A percentile compares a stretch with the other conserved stretches of the same genome.
Evolutionary conservation across 768 basidiomycete species (phyloP).

Genomic region (Tephrocybe rancida): DNA sequence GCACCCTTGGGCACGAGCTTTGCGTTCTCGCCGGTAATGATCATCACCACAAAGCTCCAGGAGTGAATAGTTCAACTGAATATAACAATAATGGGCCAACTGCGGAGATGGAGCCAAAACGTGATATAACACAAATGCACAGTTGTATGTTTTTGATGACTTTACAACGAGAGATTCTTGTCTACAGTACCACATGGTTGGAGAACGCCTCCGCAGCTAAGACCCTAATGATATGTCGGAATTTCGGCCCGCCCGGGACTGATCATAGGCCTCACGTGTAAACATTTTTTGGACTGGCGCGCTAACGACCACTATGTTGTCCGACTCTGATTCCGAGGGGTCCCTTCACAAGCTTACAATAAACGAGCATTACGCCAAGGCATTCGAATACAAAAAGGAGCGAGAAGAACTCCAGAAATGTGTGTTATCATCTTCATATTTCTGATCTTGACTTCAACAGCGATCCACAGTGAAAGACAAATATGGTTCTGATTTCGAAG

Average conservation of each 20-base stretch:
- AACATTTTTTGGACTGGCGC: not conserved
- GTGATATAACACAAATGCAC: conserved; percentile 1
- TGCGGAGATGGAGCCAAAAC: not conserved
- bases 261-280: conserved; percentile 6
- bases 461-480: conserved; percentile 76
- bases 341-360: conserved; percentile 58
- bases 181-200: too few relatives aligned
- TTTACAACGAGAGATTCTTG: too few relatives aligned
- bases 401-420: conserved; percentile 81
- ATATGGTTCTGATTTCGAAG: conserved; percentile 76
- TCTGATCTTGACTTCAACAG: not conserved
- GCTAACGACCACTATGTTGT: conserved; percentile 37
- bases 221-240: too few relatives aligned
- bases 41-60: conserved; percentile 9
- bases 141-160: not conserved
- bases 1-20: conserved; percentile 7
- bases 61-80: not conserved
- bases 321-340: conserved; percentile 50
- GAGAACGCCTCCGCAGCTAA: too few relatives aligned
- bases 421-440: conserved; percentile 36
- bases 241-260: not conserved
- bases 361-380: conserved; percentile 79
- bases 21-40: conserved; percentile 12
- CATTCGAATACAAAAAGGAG: conserved; percentile 82
- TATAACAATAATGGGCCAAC: not conserved